These are phyloP conservation scores for Sphagnum tenellum DNA, from an alignment of 225 moss, liverwort and hornwort species.

Conservation along the genomic window DNA sequence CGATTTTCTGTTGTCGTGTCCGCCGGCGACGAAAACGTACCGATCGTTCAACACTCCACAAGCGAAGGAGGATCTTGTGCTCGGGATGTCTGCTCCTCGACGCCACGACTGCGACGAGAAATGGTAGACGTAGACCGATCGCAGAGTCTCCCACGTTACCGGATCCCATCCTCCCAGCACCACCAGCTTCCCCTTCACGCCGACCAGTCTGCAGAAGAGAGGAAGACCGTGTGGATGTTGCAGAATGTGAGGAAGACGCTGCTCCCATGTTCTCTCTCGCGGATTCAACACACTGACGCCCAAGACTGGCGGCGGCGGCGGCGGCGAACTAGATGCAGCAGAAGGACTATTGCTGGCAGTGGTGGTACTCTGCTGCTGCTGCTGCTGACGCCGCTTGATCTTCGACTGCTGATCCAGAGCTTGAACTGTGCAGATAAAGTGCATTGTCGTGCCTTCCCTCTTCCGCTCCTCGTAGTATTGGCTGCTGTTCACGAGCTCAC, in stretches of 20 bases:
- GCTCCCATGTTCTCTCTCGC: slow-evolving; percentile 36
- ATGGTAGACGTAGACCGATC: slow-evolving; percentile 61
- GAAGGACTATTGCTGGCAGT: too few relatives aligned
- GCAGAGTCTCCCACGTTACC: slow-evolving; percentile 58
- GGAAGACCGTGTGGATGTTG: slow-evolving; percentile 60
- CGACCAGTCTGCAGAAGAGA: slow-evolving; percentile 55
- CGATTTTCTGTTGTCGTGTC: slow-evolving; percentile 79
- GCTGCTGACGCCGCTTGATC: background rate
- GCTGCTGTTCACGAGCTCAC: slow-evolving; percentile 24
- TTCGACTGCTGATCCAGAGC: slow-evolving; percentile 19
- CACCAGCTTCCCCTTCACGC: slow-evolving; percentile 46
- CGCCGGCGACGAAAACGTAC: slow-evolving; percentile 56
- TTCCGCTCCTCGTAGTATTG: slow-evolving; percentile 50
- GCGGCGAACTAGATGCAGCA: slow-evolving; percentile 15
- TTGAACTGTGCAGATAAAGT: slow-evolving; percentile 62
- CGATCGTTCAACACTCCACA: slow-evolving; percentile 33
- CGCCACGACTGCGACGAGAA: slow-evolving; percentile 55
- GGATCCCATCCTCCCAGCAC: slow-evolving; percentile 81
- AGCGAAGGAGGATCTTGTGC: slow-evolving; percentile 63
- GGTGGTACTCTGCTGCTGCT: background rate
- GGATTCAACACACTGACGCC: slow-evolving; percentile 59
- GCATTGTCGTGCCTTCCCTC: slow-evolving; percentile 43
- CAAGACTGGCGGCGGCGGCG: slow-evolving; percentile 39
- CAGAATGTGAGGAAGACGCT: slow-evolving; percentile 46
- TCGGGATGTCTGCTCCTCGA: slow-evolving; percentile 55